phyloP scores from a whole-genome alignment of 2,329 filamentous ascomycete species.

The Lachnellula arida region DNA sequence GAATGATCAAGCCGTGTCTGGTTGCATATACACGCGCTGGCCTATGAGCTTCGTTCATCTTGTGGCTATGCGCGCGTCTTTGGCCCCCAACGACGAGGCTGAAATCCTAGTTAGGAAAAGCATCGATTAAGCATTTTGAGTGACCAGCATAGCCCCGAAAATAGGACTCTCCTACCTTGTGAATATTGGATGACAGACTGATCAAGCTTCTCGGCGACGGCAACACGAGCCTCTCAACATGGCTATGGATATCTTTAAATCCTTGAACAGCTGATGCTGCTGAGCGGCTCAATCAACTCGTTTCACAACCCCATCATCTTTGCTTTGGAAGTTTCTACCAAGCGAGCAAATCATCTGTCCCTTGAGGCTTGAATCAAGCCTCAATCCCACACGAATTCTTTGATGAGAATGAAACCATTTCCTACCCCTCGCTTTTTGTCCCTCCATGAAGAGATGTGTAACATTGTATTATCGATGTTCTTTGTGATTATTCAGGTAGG shows the following conservation, averaged over 20 bases:
- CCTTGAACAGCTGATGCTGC: slow-evolving; percentile 1
- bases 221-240: background rate
- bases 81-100: slow-evolving; percentile 1
- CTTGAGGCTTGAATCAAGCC: background rate
- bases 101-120: background rate
- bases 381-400: background rate
- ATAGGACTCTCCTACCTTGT: background rate
- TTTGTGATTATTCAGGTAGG: background rate
- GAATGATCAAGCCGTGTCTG: background rate
- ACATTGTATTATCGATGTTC: background rate
- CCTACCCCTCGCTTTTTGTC: background rate
- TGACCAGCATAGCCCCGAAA: background rate
- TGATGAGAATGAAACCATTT: background rate
- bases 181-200: background rate
- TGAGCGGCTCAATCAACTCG: background rate
- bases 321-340: background rate
- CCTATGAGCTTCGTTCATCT: background rate
- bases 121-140: background rate
- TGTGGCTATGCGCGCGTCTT: background rate
- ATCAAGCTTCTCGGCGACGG: background rate
- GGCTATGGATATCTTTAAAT: background rate
- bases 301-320: background rate
- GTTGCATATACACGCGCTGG: background rate
- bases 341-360: slow-evolving; percentile 1
- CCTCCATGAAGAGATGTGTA: background rate